These are phyloP conservation scores for Knoxdaviesia proteae DNA, from an alignment of 2,329 filamentous ascomycete species.

Conservation along the genomic window DNA sequence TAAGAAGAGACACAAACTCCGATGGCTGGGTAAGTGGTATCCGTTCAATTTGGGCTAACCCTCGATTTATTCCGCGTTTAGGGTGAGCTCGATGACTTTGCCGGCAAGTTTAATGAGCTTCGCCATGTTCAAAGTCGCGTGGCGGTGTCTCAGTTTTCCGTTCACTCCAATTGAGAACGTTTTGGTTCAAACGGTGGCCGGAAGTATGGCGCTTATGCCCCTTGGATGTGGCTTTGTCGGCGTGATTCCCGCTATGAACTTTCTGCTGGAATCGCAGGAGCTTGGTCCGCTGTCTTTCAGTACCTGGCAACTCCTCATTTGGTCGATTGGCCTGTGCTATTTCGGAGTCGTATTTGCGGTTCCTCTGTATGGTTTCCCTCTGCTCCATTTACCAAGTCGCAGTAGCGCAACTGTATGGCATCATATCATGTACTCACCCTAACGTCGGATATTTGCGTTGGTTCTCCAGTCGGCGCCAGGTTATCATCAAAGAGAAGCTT, in stretches of 20 bases:
- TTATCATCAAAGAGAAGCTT: slow-evolving; percentile 79
- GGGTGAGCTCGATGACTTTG: slow-evolving; percentile 76
- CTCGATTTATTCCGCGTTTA: not conserved
- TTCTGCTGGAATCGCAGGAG: slow-evolving; percentile 57
- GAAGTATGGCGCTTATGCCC: slow-evolving; percentile 91
- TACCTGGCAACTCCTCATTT: slow-evolving; percentile 61
- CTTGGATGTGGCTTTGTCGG: slow-evolving; percentile 89
- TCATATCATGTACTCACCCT: too few species aligned
- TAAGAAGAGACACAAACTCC: slow-evolving; percentile 1
- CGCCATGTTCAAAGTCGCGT: slow-evolving; percentile 69
- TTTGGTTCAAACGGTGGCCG: slow-evolving; percentile 85
- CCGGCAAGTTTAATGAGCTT: slow-evolving; percentile 87
- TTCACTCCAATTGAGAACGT: slow-evolving; percentile 96
- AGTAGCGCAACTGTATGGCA: too few species aligned
- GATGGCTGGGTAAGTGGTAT: not conserved
- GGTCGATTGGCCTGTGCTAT: slow-evolving; percentile 83
- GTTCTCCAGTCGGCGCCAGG: slow-evolving; percentile 45
- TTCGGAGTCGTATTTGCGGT: slow-evolving; percentile 96
- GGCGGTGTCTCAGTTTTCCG: slow-evolving; percentile 51
- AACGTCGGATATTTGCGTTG: not conserved
- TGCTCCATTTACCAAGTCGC: not conserved
- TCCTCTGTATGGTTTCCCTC: slow-evolving; percentile 34
- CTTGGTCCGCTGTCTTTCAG: slow-evolving; percentile 54
- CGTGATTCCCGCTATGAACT: slow-evolving; percentile 84
- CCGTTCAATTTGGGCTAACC: not conserved